These are phyloP conservation scores for Bjerkandera adusta DNA, from an alignment of 1,284 basidiomycete species.

Conservation along the genomic window DNA sequence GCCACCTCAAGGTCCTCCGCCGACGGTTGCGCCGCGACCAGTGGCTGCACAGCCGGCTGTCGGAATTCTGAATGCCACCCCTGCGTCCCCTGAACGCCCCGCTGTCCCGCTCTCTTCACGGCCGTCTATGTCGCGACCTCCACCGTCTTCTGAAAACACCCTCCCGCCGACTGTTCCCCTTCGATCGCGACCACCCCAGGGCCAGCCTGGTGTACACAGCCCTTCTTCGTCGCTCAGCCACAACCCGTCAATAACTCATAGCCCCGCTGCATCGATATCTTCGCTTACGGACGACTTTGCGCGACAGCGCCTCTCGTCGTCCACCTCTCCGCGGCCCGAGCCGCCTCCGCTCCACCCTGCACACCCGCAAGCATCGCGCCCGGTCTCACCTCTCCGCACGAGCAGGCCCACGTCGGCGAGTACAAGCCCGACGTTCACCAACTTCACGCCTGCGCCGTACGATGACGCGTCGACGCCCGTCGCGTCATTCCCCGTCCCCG, in stretches of 20 bases:
- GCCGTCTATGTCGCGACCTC: constrained; percentile 12
- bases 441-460: neutral
- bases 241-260: neutral
- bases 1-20: neutral
- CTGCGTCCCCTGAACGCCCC: constrained; percentile 12
- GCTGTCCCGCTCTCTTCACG: constrained; percentile 14
- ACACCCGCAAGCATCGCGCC: constrained; percentile 5
- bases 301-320: constrained; percentile 23
- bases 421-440: neutral
- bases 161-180: constrained; percentile 6
- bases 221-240: too few species aligned
- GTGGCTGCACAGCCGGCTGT: constrained; percentile 13
- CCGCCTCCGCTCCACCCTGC: constrained; percentile 9
- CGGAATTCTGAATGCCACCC: constrained; percentile 13
- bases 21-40: neutral
- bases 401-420: neutral
- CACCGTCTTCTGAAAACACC: neutral
- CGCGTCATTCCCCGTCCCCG: constrained; percentile 9
- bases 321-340: constrained; percentile 10
- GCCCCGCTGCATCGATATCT: neutral
- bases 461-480: neutral
- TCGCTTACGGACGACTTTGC: constrained; percentile 23
- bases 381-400: constrained; percentile 4
- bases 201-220: too few species aligned
- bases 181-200: constrained; percentile 9